A percentile compares a stretch with the other conserved stretches of the same genome.
These are phyloP conservation scores for Cercospora sesami DNA, from an alignment of 2,329 filamentous ascomycete genomes.

Conservation along the genomic window DNA sequence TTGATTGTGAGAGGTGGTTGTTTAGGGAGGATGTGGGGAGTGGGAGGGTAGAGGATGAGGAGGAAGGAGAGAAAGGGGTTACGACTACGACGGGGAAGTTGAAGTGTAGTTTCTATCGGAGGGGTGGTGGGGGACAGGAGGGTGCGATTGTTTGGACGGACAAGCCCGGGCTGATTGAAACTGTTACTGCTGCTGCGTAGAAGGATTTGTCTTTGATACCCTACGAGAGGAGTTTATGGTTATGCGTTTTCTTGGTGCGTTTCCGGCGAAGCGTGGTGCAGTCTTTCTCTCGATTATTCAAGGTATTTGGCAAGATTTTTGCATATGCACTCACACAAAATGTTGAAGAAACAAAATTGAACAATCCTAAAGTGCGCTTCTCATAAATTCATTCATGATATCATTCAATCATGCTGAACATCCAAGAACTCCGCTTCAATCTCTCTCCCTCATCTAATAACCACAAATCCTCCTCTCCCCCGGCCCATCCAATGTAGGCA, in stretches of 20 bases:
- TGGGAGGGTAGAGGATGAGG: constrained; percentile 6
- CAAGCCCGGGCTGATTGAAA: constrained; percentile 22
- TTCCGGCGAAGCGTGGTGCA: no score
- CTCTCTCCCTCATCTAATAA: not conserved
- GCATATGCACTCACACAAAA: no score
- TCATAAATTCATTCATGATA: no score
- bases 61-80: not conserved
- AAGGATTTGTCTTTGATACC: not conserved
- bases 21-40: not conserved
- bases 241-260: not conserved
- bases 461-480: constrained; percentile 1
- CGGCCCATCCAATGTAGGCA: constrained; percentile 41
- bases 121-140: constrained; percentile 8
- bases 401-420: no score
- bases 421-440: no score
- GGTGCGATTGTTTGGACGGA: constrained; percentile 24
- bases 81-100: constrained; percentile 19
- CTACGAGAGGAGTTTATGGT: not conserved
- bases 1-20: constrained; percentile 14
- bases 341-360: no score
- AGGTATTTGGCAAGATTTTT: no score
- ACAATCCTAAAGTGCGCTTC: no score
- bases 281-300: no score
- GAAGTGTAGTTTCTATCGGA: constrained; percentile 24
- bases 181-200: constrained; percentile 5